phyloP scores from a whole-genome alignment of 441 rosid species.

The Brassica balearica region DNA sequence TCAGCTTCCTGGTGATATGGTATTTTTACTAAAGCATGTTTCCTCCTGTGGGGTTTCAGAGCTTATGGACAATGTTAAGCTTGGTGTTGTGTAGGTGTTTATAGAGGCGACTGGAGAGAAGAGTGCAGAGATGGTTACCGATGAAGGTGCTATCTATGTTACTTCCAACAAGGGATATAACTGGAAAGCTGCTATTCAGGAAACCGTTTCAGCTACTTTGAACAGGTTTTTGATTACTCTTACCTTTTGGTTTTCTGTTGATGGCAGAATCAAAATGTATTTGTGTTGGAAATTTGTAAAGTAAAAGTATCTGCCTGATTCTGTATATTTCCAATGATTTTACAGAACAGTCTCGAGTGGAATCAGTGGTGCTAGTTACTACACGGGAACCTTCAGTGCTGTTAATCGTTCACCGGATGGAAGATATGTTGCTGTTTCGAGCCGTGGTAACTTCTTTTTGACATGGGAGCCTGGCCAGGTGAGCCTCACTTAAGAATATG shows the following conservation, averaged over 20 bases:
- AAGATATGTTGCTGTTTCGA: conserved; percentile 93
- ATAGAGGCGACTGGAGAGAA: conserved; percentile 91
- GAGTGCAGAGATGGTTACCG: conserved; percentile 97
- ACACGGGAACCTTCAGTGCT: conserved; percentile 91
- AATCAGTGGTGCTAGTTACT: conserved; percentile 98
- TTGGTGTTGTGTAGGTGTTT: conserved; percentile 62
- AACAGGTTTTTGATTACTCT: conserved; percentile 58
- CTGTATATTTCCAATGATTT: conserved; percentile 44
- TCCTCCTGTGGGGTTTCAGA: not conserved
- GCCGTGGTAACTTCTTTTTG: conserved; percentile 96
- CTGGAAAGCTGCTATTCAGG: conserved; percentile 96
- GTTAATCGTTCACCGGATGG: conserved; percentile 96
- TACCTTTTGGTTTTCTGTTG: conserved; percentile 7
- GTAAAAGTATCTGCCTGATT: conserved; percentile 31
- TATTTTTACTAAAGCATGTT: conserved; percentile 30
- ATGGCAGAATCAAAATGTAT: not conserved
- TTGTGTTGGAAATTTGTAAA: conserved; percentile 10
- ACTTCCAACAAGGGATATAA: conserved; percentile 91
- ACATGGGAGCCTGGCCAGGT: conserved; percentile 99
- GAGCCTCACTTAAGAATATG: conserved; percentile 27
- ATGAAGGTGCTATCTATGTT: conserved; percentile 92
- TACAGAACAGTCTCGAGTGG: conserved; percentile 98
- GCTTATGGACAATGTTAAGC: conserved; percentile 11
- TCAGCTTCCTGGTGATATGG: conserved; percentile 97
- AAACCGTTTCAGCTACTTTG: conserved; percentile 95